Evolutionary conservation across 1,284 basidiomycete species (phyloP), one percentile per base, ranked within the genome.

Genomic region (Tilletia horrida): DNA sequence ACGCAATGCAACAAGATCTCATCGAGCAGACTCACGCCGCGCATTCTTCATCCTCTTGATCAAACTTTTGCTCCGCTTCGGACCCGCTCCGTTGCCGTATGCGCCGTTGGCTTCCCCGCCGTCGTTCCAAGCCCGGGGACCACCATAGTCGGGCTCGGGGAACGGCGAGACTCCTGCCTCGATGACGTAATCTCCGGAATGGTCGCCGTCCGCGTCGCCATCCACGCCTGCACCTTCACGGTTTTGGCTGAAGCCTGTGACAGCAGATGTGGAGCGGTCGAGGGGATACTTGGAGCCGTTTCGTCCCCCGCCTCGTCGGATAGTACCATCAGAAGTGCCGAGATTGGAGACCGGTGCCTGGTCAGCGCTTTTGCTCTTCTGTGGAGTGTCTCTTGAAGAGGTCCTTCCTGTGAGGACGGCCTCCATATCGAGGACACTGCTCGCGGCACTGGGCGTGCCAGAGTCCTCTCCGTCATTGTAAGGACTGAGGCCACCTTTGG

Each of bases 361-460:
- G 14, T 18, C 52, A 13, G 16, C 31, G 27, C 65, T 47, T 18
- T 27, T 18, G 21, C 25, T 35, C 23, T 21, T 27, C 21, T 47
- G 62, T 7, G 27, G 64, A 25, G 23, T 31, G 16, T 40, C 45
- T 44, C 29, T 64, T 1, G 61, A 40, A 3, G 64, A 44, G 25
- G 62, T 71, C 67, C 71, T 70, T 47, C 76, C 76, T 2, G 76
- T 76, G 73, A 78, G 72, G 71, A 78, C 73, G 50, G 76, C 72
- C 65, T 78, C 76, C 76, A 78, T 78, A 66, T 78, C 76, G 63
- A 76, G 69, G 2, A 78, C 71, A 59, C 71, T 73, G 68, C 73
- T 75, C 9, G 76, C 75, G 8, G 74, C 71, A 40, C 72, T 74
- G 13, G 70, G 68, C 45, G 68, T 69, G n/a, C 75, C 73, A 57